Evolutionary conservation across 2,329 filamentous ascomycete genomes (phyloP), one percentile per base, ranked within the genome.

Genomic region (Penicillium sumatraense): DNA sequence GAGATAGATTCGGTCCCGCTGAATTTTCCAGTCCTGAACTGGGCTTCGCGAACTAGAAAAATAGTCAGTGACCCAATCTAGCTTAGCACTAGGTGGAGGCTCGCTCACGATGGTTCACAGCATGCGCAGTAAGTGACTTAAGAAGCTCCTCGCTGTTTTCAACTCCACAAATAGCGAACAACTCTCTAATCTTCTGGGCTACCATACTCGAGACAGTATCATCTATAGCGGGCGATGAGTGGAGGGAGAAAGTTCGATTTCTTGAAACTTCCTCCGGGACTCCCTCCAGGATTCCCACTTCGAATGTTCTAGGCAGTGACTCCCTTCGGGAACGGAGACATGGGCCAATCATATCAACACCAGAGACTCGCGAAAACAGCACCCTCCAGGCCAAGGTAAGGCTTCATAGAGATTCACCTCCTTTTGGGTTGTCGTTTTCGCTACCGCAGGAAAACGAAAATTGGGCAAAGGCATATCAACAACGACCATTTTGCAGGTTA

Each of bases 271-370:
- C 31, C 31, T 33, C 31, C 31, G n/a, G 31, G 31, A n/a, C 3
- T 33, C 31, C 31, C 8, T 14, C 31, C 31, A 33, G 31, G 31
- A 33, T 5, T 33, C 31, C 31, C 31, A 33, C 31, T 63, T 59
- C 50, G 60, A 31, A 63, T 63, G 2, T 29, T 29, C 26, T 29
- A 29, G 26, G 26, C 60, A 7, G 26, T 10, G 21, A 56, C 56
- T 29, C 60, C 53, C 49, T 56, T 61, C 14, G 58, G n/a, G 18
- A 47, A 26, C 16, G 58, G 58, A 41, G 60, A 44, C 11, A 11
- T 57, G 20, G 33, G 29, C 26, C 31, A 36, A 53, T 62, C 56
- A 20, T 5, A 62, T 35, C 24, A 56, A 36, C 16, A 36, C 47
- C 26, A 29, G 26, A 5, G 26, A 29, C 3, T 29, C 26, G 26